Percentiles rank a stretch among this genome's conserved stretches.
phyloP scores from a whole-genome alignment of 148 eudicot genomes.

The Oxyria digyna region DNA sequence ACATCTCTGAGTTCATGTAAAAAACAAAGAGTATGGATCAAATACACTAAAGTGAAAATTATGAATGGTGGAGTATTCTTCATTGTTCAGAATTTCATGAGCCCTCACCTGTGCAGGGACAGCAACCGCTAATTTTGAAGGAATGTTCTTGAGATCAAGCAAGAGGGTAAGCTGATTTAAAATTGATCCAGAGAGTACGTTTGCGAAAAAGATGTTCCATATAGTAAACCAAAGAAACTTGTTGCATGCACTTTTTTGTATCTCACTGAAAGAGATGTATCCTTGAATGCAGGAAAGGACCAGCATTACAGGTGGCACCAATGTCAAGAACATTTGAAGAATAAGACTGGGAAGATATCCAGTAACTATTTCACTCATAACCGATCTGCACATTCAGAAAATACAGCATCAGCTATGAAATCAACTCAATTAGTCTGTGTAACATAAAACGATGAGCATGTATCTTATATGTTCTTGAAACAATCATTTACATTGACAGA shows the following conservation, averaged over 20 bases:
- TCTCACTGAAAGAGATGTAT: constrained; percentile 53
- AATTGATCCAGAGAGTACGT: constrained; percentile 70
- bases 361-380: constrained; percentile 59
- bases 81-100: not conserved
- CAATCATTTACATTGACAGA: constrained; percentile 44
- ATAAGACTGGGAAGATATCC: constrained; percentile 92
- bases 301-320: constrained; percentile 65
- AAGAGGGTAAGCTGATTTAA: constrained; percentile 35
- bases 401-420: not conserved
- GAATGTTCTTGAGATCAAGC: constrained; percentile 59
- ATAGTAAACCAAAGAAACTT: constrained; percentile 61
- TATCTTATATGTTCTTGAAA: not conserved
- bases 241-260: constrained; percentile 67
- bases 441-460: not conserved
- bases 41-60: not conserved
- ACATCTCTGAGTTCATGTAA: not conserved
- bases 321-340: constrained; percentile 45
- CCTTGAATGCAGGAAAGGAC: constrained; percentile 75
- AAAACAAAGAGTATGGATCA: not conserved
- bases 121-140: constrained; percentile 49
- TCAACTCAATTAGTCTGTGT: not conserved
- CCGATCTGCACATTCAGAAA: constrained; percentile 31
- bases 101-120: constrained; percentile 70
- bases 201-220: constrained; percentile 85
- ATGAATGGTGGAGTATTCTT: not conserved